Base-by-base conservation (phyloP, 257 asterid species). In the Thymus quinquecostatus region DNA sequence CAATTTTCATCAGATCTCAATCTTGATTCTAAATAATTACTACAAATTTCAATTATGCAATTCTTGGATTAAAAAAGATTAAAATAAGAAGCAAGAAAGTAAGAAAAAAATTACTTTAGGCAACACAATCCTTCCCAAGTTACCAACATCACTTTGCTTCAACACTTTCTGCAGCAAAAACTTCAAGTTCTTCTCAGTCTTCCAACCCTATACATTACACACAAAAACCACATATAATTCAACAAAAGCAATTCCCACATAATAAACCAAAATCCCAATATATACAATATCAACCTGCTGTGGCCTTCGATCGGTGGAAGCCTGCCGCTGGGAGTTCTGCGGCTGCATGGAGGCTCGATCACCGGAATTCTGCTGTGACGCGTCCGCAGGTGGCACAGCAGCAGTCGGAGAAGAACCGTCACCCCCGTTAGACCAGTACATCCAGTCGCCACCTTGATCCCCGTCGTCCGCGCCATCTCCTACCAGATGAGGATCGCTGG, bases 111-210 rank as follows among this genome's bases (percentile, higher is more conserved):
- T 21, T 85, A 95, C 99, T 66, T 95, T 95, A 40, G 99, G 99
- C 83, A 95, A 70, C 76, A 95, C 99, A 32, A 95, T 95, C 76
- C 99, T 86, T 60, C 99, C 99, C 3, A 92, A 85, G 73, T 78
- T 89, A 60, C 99, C 99, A 72, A 95, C 98, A 80, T 95, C 98
- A 59, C 99, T 95, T 80, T 95, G 99, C 85, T 95, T 95, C 84
- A 95, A 78, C 63, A 95, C 99, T 77, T 95, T 95, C 91, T 95
- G 99, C 75, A 95, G 82, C 86, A 95, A 78, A 79, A 92, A 89
- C 80, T 86, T 89, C 83, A 95, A 80, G 75, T 88, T 92, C 80
- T 86, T 89, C 75, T 92, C 99, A 1, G 85, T 62, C 75, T 85
- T 92, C 82, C 68, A 85, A 2, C 87, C 84, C 92, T 87, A 43